Base-by-base conservation (phyloP, 371 early-diverging fungal species). In the Mucor piriformis region DNA sequence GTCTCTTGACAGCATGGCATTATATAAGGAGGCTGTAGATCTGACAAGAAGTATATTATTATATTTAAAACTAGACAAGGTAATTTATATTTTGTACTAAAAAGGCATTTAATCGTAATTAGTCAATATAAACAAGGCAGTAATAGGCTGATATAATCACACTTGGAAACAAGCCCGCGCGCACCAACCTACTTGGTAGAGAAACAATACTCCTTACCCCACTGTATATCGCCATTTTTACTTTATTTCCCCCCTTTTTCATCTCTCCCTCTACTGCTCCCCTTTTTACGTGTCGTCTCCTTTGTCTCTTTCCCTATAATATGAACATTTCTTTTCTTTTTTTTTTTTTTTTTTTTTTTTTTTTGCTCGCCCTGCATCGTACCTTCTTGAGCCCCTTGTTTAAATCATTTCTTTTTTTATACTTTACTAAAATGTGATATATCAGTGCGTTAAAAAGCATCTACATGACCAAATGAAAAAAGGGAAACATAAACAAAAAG, bases 1-100 rank as follows among this genome's bases (percentile, higher is more conserved):
- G 55, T 65, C 65, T 65, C 51, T 65, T 65, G 65, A 60, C 60
- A 65, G 64, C 53, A 42, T 63, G 54, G 59, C 38, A 34, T 46
- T 8, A 1, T 13, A 13, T 12, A 46, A 46, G 29, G 29, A 29
- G 29, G 29, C 29, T 29, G 29, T 29, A 24, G 8, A 46, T 24
- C 11, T 11, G 13, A 46, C 11, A 46, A 46, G 4, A 18, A n/a
- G n/a, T n/a, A n/a, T n/a, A n/a, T n/a, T n/a, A n/a, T 6, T 18
- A 18, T 42, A 42, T 42, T 42, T 42, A 42, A 42, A 42, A 42
- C 42, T 42, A 42, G 42, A 8, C 42, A 18, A 42, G n/a, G 18
- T 42, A 18, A 42, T 42, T 42, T 42, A 42, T 42, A 42, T 42
- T 42, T 18, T 42, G 18, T 42, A 42, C 42, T 18, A 42, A 42